Evolutionary conservation across 176 grass and related monocot species (phyloP), one percentile per base, ranked within the genome.

Genomic region (Panicum miliaceum): DNA sequence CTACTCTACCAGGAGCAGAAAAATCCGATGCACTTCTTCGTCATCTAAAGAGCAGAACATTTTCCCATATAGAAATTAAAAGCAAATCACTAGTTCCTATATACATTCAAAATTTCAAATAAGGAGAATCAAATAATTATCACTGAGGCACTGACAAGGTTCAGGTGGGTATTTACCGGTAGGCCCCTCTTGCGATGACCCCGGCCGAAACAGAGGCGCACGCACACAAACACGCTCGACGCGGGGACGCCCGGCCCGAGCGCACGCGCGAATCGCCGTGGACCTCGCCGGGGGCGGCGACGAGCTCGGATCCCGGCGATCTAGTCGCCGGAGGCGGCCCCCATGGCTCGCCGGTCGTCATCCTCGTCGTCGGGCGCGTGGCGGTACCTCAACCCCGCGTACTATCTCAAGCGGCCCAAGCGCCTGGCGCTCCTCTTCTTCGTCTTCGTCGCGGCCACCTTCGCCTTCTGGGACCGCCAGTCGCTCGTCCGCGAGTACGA

Each of bases 331-430:
- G 68, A 74, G 69, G 62, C 22, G 69, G 50, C 52, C 22, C 6
- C 73, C 22, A 90, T 88, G 91, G 77, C 85, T 25, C 85, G 90
- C 29, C 65, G 86, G 81, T 89, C 89, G 37, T 88, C 86, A 1
- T 95, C 96, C 12, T 94, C 89, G 1, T 91, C 90, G 71, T 93
- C 87, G 53, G 88, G 84, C 63, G 68, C 73, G 20, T 92, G 86
- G 93, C 91, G 91, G 78, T 94, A 96, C 90, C 81, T 99, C 27
- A 94, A 94, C 93, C 96, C 96, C 6, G 87, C 91, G 14, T 96
- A 96, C 68, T 99, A 99, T 75, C 91, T 99, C 67, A 99, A 96
- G 88, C 93, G 97, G 84, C 97, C 93, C 73, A 96, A 94, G 87
- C 89, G 93, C 75, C 86, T 99, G 7, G 97, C 90, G 64, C 80